Conservation (phyloP, 2,329 filamentous ascomycete species). For the Diaporthe citri region DNA sequence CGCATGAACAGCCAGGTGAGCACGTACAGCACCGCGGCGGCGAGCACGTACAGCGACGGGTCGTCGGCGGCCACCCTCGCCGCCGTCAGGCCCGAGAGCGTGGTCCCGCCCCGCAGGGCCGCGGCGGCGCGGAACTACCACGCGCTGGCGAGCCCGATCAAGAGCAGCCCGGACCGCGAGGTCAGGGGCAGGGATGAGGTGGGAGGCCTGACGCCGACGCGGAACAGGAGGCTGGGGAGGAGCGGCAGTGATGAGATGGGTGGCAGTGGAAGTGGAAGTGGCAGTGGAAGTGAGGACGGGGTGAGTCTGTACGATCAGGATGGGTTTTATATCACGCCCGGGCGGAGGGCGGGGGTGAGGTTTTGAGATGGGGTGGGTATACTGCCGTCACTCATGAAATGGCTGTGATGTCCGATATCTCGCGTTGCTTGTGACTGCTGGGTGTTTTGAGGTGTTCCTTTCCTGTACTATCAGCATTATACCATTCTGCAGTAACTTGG, state of each 20-base stretch:
- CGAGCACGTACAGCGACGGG: conserved; percentile 49
- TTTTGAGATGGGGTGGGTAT: not conserved
- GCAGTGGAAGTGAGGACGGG: conserved; percentile 53
- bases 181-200: not conserved
- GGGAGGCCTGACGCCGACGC: not conserved
- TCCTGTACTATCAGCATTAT: conserved; percentile 25
- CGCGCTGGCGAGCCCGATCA: conserved; percentile 52
- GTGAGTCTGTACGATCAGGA: conserved; percentile 60
- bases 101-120: conserved; percentile 45
- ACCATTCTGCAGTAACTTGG: not conserved
- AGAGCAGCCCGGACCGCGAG: conserved; percentile 8
- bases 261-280: not conserved
- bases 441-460: not conserved
- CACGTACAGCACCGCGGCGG: conserved; percentile 56
- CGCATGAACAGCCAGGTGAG: conserved; percentile 69
- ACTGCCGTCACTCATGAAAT: not conserved
- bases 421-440: not conserved
- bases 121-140: conserved; percentile 61
- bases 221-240: not conserved
- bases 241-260: not conserved
- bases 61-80: conserved; percentile 50
- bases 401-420: not conserved
- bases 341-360: conserved; percentile 42
- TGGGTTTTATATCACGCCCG: conserved; percentile 60
- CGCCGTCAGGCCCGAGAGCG: conserved; percentile 53